Conservation (phyloP, 2,329 filamentous ascomycete genomes). For the Alternaria infectoria region DNA sequence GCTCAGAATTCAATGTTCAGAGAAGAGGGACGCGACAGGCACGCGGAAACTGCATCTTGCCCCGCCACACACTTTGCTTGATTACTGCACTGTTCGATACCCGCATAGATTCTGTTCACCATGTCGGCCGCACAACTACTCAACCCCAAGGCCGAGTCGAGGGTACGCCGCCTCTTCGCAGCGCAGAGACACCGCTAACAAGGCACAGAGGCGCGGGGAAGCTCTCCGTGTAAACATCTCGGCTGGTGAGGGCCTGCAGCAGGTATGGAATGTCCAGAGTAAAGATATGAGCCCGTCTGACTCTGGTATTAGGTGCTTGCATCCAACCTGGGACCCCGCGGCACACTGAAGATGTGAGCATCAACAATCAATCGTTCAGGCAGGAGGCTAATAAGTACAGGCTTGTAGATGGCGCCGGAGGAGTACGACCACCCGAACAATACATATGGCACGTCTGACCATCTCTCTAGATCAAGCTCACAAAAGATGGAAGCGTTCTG, state of each 20-base stretch:
- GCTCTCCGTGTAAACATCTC: slow-evolving; percentile 96
- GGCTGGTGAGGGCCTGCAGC: slow-evolving; percentile 80
- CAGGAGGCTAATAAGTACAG: slow-evolving; percentile 47
- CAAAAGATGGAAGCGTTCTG: slow-evolving; percentile 95
- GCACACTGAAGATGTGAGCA: slow-evolving; percentile 95
- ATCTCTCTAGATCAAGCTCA: slow-evolving; percentile 83
- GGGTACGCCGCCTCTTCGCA: slow-evolving; percentile 65
- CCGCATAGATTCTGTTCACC: slow-evolving; percentile 31
- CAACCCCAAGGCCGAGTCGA: slow-evolving; percentile 98
- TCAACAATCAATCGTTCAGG: slow-evolving; percentile 51
- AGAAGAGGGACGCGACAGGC: slow-evolving; percentile 32
- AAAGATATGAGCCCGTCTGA: slow-evolving; percentile 5
- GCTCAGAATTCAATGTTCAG: slow-evolving; percentile 25
- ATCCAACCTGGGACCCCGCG: slow-evolving; percentile 91
- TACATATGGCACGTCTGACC: slow-evolving; percentile 17
- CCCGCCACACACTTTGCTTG: slow-evolving; percentile 28
- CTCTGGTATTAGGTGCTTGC: slow-evolving; percentile 77
- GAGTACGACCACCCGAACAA: slow-evolving; percentile 49
- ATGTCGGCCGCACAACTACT: slow-evolving; percentile 99
- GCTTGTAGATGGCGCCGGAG: slow-evolving; percentile 68
- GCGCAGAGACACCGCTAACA: slow-evolving; percentile 50
- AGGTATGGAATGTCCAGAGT: slow-evolving; percentile 34
- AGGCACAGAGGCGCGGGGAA: slow-evolving; percentile 85
- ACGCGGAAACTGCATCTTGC: slow-evolving; percentile 34
- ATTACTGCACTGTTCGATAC: slow-evolving; percentile 29